Percentiles rank a stretch among this genome's conserved stretches.
These are phyloP conservation scores for Batrachochytrium dendrobatidis DNA, from an alignment of 371 early-diverging fungal genomes.

Conservation along the genomic window DNA sequence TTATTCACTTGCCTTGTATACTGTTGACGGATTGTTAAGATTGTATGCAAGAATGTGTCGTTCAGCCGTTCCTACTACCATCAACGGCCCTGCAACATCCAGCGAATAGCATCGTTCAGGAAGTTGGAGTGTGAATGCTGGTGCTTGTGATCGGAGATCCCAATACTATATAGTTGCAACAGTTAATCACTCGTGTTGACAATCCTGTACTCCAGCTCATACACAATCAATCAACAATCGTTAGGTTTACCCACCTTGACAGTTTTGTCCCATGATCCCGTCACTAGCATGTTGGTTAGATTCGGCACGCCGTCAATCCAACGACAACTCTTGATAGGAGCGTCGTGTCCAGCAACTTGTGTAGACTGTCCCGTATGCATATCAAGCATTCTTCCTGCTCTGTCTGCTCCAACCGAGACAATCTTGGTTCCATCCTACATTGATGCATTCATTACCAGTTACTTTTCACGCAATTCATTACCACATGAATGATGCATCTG, in stretches of 20 bases:
- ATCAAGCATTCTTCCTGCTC: constrained; percentile 72
- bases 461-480: too few species aligned
- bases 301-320: constrained; percentile 55
- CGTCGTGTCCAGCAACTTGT: constrained; percentile 79
- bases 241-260: constrained; percentile 45
- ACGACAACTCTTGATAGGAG: constrained; percentile 63
- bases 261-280: constrained; percentile 97
- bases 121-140: constrained; percentile 63
- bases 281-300: constrained; percentile 58
- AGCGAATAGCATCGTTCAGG: constrained; percentile 85
- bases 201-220: neutral
- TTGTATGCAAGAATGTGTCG: constrained; percentile 70
- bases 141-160: constrained; percentile 74
- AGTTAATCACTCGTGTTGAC: neutral
- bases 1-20: constrained; percentile 60
- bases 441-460: too few species aligned
- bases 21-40: constrained; percentile 65
- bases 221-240: neutral
- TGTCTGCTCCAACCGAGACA: constrained; percentile 82
- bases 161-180: constrained; percentile 69
- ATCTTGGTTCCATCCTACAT: constrained; percentile 78
- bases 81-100: constrained; percentile 64
- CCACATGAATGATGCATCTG: neutral
- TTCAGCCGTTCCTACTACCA: constrained; percentile 79
- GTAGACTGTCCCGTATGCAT: constrained; percentile 64